Evolutionary conservation across 805 yeast genomes (phyloP).

Genomic region (Pichia insulana): DNA sequence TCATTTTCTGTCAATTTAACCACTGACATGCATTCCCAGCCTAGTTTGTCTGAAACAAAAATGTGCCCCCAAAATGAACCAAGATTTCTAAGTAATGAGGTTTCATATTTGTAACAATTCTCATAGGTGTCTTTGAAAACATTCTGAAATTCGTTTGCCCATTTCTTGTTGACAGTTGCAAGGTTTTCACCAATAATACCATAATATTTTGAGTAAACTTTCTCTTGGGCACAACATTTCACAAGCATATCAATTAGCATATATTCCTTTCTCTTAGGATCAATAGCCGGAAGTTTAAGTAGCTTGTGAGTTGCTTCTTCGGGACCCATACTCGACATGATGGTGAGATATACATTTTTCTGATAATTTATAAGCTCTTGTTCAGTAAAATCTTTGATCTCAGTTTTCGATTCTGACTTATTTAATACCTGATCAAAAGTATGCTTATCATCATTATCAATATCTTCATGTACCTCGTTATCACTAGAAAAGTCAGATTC

Average conservation of each 20-base stretch:
- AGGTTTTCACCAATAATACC: constrained; percentile 70
- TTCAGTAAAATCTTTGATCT: constrained; percentile 62
- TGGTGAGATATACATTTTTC: constrained; percentile 67
- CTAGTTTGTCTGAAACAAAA: constrained; percentile 59
- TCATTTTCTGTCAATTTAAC: constrained; percentile 59
- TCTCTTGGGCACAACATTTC: constrained; percentile 77
- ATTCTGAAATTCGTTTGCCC: constrained; percentile 48
- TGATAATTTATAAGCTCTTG: constrained; percentile 55
- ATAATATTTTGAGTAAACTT: constrained; percentile 76
- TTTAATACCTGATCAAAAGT: no score
- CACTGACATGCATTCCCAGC: constrained; percentile 49
- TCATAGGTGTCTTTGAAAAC: constrained; percentile 51
- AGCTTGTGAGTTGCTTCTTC: constrained; percentile 92
- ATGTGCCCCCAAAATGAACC: constrained; percentile 84
- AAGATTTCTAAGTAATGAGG: constrained; percentile 65
- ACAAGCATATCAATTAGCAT: constrained; percentile 64
- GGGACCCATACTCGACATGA: constrained; percentile 84
- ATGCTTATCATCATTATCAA: constrained; percentile 15
- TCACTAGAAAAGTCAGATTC: constrained; percentile 9
- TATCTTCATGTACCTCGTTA: constrained; percentile 19
- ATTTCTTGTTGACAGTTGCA: constrained; percentile 38
- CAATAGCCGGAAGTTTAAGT: constrained; percentile 37
- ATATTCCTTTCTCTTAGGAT: constrained; percentile 34
- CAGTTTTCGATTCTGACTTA: constrained; percentile 16
- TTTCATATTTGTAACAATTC: constrained; percentile 57